Conservation (phyloP, 257 asterid species). For the Fraxinus excelsior region DNA sequence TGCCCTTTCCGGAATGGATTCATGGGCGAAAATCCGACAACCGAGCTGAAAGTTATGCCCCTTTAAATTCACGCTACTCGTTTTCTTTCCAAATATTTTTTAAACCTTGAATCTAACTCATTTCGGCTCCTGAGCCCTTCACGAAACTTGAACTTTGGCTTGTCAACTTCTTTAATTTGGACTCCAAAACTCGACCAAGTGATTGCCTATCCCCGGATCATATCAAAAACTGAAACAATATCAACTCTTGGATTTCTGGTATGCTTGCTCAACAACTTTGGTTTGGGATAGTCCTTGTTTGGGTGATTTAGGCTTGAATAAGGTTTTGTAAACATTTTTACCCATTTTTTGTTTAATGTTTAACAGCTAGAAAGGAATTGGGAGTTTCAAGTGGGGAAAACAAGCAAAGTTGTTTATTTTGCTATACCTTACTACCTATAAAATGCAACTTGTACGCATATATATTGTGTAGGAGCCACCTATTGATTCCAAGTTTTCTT, state of each 20-base stretch:
- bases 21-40: too few species aligned
- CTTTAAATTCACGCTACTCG: too few species aligned
- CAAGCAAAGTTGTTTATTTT: not conserved
- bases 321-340: not conserved
- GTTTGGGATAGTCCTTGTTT: not conserved
- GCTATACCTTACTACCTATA: not conserved
- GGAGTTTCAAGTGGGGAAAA: not conserved
- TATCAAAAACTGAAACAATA: too few species aligned
- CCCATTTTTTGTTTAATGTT: not conserved
- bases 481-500: not conserved
- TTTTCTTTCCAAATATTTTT: too few species aligned
- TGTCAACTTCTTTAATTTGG: too few species aligned
- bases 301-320: not conserved
- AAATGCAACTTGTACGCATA: not conserved
- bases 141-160: too few species aligned
- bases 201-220: too few species aligned
- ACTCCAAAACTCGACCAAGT: too few species aligned
- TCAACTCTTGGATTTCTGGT: not conserved
- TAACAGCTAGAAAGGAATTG: not conserved
- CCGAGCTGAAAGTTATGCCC: too few species aligned
- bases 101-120: too few species aligned
- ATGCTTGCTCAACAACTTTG: not conserved
- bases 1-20: too few species aligned
- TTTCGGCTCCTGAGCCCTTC: too few species aligned
- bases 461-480: not conserved